Conservation (phyloP, 2,329 filamentous ascomycete genomes). For the Diatrype stigma region DNA sequence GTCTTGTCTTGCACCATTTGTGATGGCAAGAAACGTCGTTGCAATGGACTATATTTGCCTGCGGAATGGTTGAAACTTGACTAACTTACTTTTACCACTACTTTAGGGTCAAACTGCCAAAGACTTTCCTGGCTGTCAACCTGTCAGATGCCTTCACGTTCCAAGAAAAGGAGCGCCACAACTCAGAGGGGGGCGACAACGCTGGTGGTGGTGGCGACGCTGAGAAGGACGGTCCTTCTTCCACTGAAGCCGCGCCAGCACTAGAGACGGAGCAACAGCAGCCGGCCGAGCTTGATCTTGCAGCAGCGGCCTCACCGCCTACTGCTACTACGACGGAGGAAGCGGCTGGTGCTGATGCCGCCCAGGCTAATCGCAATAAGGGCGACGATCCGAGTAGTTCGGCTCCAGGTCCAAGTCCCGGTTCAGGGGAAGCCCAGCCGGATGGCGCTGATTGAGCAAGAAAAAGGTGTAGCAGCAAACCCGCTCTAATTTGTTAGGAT, state of each 20-base stretch:
- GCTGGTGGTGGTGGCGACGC: too few relatives aligned
- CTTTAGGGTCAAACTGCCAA: conserved; percentile 60
- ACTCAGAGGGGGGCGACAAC: conserved; percentile 43
- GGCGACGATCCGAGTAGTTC: background rate
- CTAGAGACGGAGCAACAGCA: conserved; percentile 24
- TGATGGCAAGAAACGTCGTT: too few relatives aligned
- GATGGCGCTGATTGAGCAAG: background rate
- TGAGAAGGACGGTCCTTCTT: conserved; percentile 45
- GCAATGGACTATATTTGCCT: too few relatives aligned
- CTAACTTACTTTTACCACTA: conserved; percentile 4
- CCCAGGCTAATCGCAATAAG: background rate
- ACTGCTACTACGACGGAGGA: too few relatives aligned
- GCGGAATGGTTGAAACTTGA: too few relatives aligned
- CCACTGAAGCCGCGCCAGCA: conserved; percentile 16
- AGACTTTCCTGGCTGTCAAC: conserved; percentile 63
- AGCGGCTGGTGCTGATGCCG: too few relatives aligned
- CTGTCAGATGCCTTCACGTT: conserved; percentile 59
- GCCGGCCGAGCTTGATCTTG: conserved; percentile 3
- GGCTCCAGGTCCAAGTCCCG: too few relatives aligned
- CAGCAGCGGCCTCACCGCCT: background rate
- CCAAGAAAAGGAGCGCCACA: conserved; percentile 50
- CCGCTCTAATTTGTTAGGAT: too few relatives aligned
- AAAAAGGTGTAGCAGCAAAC: too few relatives aligned
- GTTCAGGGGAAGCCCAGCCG: background rate
- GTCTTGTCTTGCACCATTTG: too few relatives aligned